Percentiles rank a stretch among this genome's conserved stretches.
phyloP scores from a whole-genome alignment of 176 grass and related monocot species.

The Poa annua region DNA sequence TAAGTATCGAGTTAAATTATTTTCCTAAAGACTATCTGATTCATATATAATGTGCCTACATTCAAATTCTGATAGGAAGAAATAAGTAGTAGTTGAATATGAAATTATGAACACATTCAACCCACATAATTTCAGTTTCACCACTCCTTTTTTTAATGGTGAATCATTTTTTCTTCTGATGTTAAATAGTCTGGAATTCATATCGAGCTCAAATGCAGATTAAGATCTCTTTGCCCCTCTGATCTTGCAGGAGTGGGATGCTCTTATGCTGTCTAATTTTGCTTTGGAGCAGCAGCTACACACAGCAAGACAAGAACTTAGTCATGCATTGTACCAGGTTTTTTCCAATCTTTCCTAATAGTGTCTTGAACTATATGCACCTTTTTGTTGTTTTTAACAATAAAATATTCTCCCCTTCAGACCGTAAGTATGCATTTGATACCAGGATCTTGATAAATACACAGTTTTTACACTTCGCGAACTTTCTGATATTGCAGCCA shows the following conservation, averaged over 20 bases:
- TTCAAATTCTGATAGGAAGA: neutral
- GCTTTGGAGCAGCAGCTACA: constrained; percentile 97
- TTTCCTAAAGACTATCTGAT: neutral
- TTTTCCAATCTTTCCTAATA: constrained; percentile 22
- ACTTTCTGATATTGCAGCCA: neutral
- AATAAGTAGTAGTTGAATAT: neutral
- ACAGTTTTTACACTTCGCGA: neutral
- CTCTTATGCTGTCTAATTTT: constrained; percentile 94
- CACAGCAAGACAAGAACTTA: constrained; percentile 94
- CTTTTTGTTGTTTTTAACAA: neutral
- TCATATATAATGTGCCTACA: neutral
- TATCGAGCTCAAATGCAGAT: constrained; percentile 16
- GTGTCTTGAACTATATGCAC: neutral
- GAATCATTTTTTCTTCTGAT: constrained; percentile 23
- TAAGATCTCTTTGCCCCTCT: constrained; percentile 9
- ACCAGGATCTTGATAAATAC: neutral
- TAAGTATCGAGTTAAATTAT: neutral
- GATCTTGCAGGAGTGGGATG: constrained; percentile 91
- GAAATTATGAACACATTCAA: neutral
- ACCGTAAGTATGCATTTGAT: constrained; percentile 9
- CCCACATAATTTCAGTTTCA: neutral
- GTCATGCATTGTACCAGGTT: constrained; percentile 98
- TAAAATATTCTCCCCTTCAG: constrained; percentile 24
- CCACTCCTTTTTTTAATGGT: neutral
- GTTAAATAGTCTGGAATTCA: constrained; percentile 9